Conservation (phyloP, 352 stramenopile genomes). For the Discostella stelligera region DNA sequence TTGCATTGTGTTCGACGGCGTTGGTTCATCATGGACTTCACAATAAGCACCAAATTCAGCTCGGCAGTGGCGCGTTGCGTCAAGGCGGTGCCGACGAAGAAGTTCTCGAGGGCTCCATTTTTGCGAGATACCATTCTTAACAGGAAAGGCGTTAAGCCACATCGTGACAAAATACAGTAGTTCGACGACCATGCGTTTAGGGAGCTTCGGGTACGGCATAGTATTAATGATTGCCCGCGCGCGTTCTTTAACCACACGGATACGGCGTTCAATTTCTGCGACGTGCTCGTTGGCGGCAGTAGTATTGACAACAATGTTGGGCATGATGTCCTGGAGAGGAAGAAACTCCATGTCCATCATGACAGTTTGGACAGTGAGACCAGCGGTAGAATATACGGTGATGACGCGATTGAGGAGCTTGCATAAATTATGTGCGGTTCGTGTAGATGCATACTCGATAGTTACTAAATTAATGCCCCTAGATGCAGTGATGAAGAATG, state of each 20-base stretch:
- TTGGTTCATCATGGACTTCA: slow-evolving; percentile 49
- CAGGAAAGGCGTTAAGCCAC: slow-evolving; percentile 50
- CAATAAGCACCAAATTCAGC: slow-evolving; percentile 50
- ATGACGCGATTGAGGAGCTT: slow-evolving; percentile 26
- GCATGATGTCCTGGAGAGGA: neutral
- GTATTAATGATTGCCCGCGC: slow-evolving; percentile 23
- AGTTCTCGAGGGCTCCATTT: slow-evolving; percentile 36
- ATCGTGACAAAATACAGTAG: slow-evolving; percentile 39
- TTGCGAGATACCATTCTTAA: slow-evolving; percentile 26
- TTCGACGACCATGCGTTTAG: slow-evolving; percentile 34
- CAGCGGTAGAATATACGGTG: slow-evolving; percentile 35
- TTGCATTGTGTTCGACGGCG: slow-evolving; percentile 32
- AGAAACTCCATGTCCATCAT: slow-evolving; percentile 45
- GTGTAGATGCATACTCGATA: slow-evolving; percentile 16
- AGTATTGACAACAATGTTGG: slow-evolving; percentile 32
- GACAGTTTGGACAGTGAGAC: slow-evolving; percentile 42
- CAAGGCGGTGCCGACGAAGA: slow-evolving; percentile 25
- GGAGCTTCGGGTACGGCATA: slow-evolving; percentile 42
- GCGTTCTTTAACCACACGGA: slow-evolving; percentile 53
- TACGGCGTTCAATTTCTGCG: slow-evolving; percentile 50
- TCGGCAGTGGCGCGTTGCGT: slow-evolving; percentile 45
- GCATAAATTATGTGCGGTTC: slow-evolving; percentile 15
- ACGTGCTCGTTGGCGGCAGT: slow-evolving; percentile 45
- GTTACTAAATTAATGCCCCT: slow-evolving; percentile 45
- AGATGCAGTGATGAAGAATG: slow-evolving; percentile 45